Conservation (phyloP, 441 rosid species). For the Adansonia grandidieri region DNA sequence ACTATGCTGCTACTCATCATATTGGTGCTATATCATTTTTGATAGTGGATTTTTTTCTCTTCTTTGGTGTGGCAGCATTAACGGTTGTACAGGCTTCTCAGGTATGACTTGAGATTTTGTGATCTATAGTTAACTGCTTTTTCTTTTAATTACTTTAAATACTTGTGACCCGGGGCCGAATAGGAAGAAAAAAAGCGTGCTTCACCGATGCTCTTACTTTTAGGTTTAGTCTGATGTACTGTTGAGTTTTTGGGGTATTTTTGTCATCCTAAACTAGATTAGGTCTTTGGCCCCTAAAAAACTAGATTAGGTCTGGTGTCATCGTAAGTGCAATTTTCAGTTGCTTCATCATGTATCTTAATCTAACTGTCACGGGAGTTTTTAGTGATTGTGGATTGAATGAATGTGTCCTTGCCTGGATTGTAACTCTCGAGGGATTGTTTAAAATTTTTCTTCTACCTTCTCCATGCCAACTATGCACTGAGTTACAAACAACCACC, state of each 20-base stretch:
- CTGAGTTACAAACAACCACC: background rate
- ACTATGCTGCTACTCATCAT: slow-evolving; percentile 62
- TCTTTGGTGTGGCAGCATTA: slow-evolving; percentile 85
- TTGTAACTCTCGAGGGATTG: background rate
- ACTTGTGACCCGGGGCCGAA: background rate
- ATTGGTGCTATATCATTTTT: slow-evolving; percentile 80
- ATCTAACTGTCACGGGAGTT: background rate
- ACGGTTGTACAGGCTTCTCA: slow-evolving; percentile 91
- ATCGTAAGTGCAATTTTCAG: background rate
- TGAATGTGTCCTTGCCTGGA: background rate
- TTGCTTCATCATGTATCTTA: background rate
- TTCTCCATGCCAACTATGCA: background rate
- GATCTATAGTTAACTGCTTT: background rate
- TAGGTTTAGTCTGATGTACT: background rate
- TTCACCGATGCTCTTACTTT: background rate
- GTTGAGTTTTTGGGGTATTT: background rate
- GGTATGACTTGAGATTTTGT: slow-evolving; percentile 42
- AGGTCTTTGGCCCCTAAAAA: background rate
- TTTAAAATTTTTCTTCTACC: background rate
- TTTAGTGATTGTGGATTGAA: background rate
- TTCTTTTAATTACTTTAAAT: background rate
- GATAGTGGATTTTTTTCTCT: slow-evolving; percentile 71
- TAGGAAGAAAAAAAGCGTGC: background rate
- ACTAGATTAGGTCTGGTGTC: background rate
- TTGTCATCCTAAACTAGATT: slow-evolving; percentile 1